phyloP scores from a whole-genome alignment of 179 eudicot species.

The Spinacia oleracea region DNA sequence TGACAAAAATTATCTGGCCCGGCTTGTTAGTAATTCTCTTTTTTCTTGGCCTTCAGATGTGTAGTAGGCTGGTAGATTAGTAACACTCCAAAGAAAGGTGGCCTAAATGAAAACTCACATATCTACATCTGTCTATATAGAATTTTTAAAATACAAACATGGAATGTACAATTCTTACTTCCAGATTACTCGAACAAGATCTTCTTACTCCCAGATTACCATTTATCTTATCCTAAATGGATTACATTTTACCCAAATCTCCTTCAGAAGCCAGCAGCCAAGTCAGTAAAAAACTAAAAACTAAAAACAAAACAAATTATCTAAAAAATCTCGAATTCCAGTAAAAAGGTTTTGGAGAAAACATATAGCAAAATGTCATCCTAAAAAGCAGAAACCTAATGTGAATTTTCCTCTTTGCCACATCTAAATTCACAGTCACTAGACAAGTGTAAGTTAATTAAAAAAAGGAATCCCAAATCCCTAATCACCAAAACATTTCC shows the following conservation, averaged over 20 bases:
- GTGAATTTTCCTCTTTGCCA: background rate
- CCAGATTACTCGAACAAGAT: background rate
- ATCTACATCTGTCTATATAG: background rate
- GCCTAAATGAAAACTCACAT: no score
- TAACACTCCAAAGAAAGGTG: background rate
- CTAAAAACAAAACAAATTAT: background rate
- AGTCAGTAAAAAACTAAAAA: no score
- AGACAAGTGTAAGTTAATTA: background rate
- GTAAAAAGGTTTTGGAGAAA: background rate
- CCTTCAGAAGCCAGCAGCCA: background rate
- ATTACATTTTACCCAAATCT: background rate
- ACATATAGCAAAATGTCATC: background rate
- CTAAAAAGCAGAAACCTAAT: background rate
- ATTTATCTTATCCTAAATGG: background rate
- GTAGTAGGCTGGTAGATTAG: background rate
- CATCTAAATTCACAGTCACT: background rate
- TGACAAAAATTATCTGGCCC: background rate
- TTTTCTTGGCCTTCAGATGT: background rate
- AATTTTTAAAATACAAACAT: background rate
- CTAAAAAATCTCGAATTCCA: background rate
- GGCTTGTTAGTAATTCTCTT: background rate
- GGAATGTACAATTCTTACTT: background rate
- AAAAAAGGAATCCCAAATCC: background rate
- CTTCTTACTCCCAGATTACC: background rate
- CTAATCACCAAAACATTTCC: background rate